Conservation (phyloP, 129 eudicot genomes). For the carrot (Daucus carota) region DH1_v3.0 NC_030385.2:43660501-43661000, state of each 20-base stretch:
- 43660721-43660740: neutral
- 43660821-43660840: neutral
- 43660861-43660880: neutral
- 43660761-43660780: neutral
- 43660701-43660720: neutral
- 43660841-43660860: neutral
- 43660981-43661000: neutral
- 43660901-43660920: neutral
- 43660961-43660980: neutral
- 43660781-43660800: neutral
- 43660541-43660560: neutral
- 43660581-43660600: constrained; percentile 86
- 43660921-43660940: neutral
- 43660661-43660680: constrained; percentile 24
- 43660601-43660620: constrained; percentile 94
- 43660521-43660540: neutral
- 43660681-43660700: neutral
- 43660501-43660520: neutral
- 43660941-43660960: neutral
- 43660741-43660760: neutral
- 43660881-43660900: neutral
- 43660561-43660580: constrained; percentile 3
- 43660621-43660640: constrained; percentile 82
- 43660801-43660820: neutral
- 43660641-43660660: constrained; percentile 80